Percentiles rank a stretch among this genome's conserved stretches.
These are phyloP conservation scores for Neoboletus brunneissimus DNA, from an alignment of 768 basidiomycete genomes.

Conservation along the genomic window DNA sequence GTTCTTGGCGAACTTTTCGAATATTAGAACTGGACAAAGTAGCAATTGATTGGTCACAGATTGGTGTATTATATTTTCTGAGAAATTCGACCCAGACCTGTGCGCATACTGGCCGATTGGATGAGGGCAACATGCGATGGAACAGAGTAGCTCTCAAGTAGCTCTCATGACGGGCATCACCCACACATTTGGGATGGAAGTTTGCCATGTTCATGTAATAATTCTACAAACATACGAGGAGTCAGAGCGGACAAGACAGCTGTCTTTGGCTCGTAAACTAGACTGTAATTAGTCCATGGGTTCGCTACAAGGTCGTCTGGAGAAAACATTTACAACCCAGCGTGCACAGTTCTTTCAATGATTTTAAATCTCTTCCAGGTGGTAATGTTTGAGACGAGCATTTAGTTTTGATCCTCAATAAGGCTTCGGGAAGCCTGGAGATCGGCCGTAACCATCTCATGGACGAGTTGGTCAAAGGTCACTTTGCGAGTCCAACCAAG, in stretches of 20 bases:
- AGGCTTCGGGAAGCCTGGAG: conserved; percentile 69
- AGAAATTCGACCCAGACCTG: background rate
- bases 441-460: conserved; percentile 89
- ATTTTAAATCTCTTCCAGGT: background rate
- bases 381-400: background rate
- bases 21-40: conserved; percentile 56
- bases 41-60: conserved; percentile 6
- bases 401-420: conserved; percentile 80
- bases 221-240: background rate
- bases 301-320: conserved; percentile 2
- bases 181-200: background rate
- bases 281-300: background rate
- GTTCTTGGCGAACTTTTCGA: conserved; percentile 82
- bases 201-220: background rate
- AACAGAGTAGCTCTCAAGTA: too few species aligned
- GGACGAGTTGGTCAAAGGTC: conserved; percentile 78
- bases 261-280: conserved; percentile 2
- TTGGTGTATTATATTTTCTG: conserved; percentile 5
- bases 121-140: background rate
- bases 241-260: background rate
- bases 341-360: background rate
- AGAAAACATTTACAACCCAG: background rate
- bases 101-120: background rate
- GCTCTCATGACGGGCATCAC: background rate
- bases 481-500: conserved; percentile 92